phyloP scores from a whole-genome alignment of 2,329 filamentous ascomycete species.

The Pseudocercospora crystallina region DNA sequence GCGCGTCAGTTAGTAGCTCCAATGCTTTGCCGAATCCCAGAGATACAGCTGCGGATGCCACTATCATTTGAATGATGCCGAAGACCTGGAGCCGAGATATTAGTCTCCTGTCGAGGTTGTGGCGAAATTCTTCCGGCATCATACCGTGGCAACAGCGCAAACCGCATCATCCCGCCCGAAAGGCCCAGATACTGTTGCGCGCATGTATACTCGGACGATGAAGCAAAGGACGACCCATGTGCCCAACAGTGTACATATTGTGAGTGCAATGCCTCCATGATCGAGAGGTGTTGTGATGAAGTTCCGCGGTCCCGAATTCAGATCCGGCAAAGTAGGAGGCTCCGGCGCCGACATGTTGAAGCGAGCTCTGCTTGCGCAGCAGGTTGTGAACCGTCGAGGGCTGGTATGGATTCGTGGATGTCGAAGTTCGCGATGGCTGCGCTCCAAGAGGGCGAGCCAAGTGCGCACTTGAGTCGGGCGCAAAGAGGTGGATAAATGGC shows the following conservation, averaged over 20 bases:
- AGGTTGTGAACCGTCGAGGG: background rate
- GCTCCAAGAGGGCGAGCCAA: constrained; percentile 1
- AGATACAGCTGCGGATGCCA: constrained; percentile 22
- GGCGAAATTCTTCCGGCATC: background rate
- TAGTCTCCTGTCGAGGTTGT: background rate
- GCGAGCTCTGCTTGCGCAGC: constrained; percentile 6
- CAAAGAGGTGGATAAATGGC: constrained; percentile 6
- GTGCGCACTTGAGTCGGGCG: background rate
- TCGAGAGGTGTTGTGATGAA: constrained; percentile 27
- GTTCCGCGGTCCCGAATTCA: constrained; percentile 22
- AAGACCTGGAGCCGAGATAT: constrained; percentile 14
- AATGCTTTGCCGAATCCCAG: constrained; percentile 26
- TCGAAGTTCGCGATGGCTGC: constrained; percentile 5
- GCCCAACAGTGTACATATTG: constrained; percentile 26
- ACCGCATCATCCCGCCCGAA: constrained; percentile 27
- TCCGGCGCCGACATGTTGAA: constrained; percentile 16
- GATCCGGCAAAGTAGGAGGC: constrained; percentile 19
- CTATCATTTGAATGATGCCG: constrained; percentile 23
- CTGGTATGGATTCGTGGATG: constrained; percentile 1
- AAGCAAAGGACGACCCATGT: constrained; percentile 28
- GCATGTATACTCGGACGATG: constrained; percentile 26
- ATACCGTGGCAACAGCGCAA: constrained; percentile 26
- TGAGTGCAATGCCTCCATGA: constrained; percentile 27
- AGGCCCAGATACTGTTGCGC: constrained; percentile 24
- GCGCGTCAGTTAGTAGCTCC: constrained; percentile 15